Evolutionary conservation across 1,284 basidiomycete species (phyloP).

Genomic region (Boletus sp.): DNA sequence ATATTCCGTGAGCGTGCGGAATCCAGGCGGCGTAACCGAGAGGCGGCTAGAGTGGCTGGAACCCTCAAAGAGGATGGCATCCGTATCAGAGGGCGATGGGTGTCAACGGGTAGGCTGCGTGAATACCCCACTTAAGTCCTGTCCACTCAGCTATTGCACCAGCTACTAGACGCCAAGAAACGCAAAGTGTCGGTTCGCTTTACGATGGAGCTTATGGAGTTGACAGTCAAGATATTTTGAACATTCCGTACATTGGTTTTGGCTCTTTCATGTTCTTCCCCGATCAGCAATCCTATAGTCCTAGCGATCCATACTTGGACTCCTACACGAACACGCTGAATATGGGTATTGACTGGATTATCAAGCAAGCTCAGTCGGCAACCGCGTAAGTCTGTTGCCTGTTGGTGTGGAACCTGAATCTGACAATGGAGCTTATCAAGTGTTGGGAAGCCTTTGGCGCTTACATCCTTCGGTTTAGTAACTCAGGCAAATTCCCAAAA

Average conservation of each 20-base stretch:
- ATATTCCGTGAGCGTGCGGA: conserved; percentile 47
- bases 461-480: conserved; percentile 60
- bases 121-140: neutral
- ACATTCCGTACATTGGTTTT: conserved; percentile 54
- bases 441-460: conserved; percentile 51
- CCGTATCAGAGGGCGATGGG: conserved; percentile 60
- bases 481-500: conserved; percentile 46
- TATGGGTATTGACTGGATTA: conserved; percentile 53
- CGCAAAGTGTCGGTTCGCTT: conserved; percentile 39
- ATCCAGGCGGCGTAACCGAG: conserved; percentile 36
- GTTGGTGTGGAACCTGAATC: neutral
- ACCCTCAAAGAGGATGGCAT: conserved; percentile 37
- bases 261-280: conserved; percentile 63
- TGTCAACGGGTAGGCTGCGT: conserved; percentile 42
- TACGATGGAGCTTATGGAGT: conserved; percentile 61
- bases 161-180: conserved; percentile 46
- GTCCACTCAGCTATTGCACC: conserved; percentile 4
- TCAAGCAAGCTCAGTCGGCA: conserved; percentile 42
- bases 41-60: conserved; percentile 26
- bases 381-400: conserved; percentile 37
- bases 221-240: conserved; percentile 63
- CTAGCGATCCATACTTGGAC: conserved; percentile 42
- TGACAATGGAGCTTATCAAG: conserved; percentile 33
- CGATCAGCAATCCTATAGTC: conserved; percentile 54
- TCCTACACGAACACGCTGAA: conserved; percentile 51